Base-by-base conservation (phyloP, 257 asterid genomes). In the Solanum pimpinellifolium region DNA sequence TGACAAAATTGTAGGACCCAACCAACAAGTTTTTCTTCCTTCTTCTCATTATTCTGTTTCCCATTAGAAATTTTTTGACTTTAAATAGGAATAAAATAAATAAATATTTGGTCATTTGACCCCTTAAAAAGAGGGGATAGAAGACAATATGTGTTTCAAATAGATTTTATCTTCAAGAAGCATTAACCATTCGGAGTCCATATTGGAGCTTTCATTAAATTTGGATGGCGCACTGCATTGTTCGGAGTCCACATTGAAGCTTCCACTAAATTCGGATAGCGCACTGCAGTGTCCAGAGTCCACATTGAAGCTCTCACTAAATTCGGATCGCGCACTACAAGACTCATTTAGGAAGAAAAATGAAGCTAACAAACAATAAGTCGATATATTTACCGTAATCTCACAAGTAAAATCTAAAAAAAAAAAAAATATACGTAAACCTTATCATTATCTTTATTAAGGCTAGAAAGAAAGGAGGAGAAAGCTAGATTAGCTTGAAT, bases 381-480 rank as follows among this genome's bases (percentile, higher is more conserved):
- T 37, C 7, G 0, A 0, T 0, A 7, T 39, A 39, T 39, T 39
- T 39, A 39, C 0, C 9, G 2, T 59, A 59, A 21, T 59, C 3
- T 59, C 27, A 21, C 2, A 9, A 1, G 25, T 59, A 21, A 21
- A 13, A 2, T 27, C 1, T 25, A 2, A 13, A 66, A 13, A 66
- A 0, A 5, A 0, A 0, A 0, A 62, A 0, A 68, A 68, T 15
- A 7, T 3, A 12, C 0, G 10, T 1, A 66, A 9, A 21, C 0
- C 13, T 21, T 60, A 37, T 37, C 7, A 6, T 37, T 37, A 37
- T 37, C 2, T 37, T 37, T 37, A 1, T 1, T 1, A 37, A 37
- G 39, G 7, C 39, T 37, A 37, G 39, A 37, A 37, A 37, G 7
- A 37, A 37, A 37, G 39, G 39, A 37, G 39, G 39, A 37, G 39